Evolutionary conservation across 78 protist genomes (phyloP), one percentile per base, ranked within the genome.

Genomic region (Dictyostelium capitatum): DNA sequence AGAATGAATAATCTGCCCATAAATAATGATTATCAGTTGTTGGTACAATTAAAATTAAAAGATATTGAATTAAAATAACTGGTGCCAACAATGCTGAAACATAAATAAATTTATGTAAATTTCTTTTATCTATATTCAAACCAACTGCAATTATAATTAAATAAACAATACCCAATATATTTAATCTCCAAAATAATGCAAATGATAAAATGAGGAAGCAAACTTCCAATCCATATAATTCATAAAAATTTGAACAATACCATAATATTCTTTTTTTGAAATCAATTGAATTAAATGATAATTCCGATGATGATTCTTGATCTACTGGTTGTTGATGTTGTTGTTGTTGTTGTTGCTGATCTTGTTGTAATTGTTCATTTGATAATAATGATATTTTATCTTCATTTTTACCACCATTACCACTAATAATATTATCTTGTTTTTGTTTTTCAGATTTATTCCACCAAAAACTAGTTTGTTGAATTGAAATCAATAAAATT

Each of bases 401-500:
- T 43, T 47, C 47, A 46, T n/a, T 37, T 73, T 37, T 46, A 37
- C n/a, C n/a, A 73, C 43, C 43, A 37, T 3, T 37, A 37, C 43
- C 43, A 37, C 1, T 37, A 37, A 1, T 2, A 2, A 2, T 37
- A 6, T 72, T 25, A 6, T 72, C 5, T 72, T 72, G 30, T 46
- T 73, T 0, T 72, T 72, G 79, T 37, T 73, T 70, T 41, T 70
- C 78, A 7, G 32, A 41, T 41, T 70, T 74, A 37, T 87, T 65
- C 93, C 93, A 87, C 93, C 93, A 87, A 62, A 51, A 87, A 1
- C 84, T 28, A 41, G 48, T 23, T 77, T 87, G 93, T 65, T 87
- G 93, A 53, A 87, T 43, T 20, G 85, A 77, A 12, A 87, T 62
- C 6, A 87, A 19, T 46, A 77, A 64, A n/a, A 87, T 87, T 15